These are phyloP conservation scores for Coelastrella sp. DNA, from an alignment of 139 green algal species.

Conservation along the genomic window DNA sequence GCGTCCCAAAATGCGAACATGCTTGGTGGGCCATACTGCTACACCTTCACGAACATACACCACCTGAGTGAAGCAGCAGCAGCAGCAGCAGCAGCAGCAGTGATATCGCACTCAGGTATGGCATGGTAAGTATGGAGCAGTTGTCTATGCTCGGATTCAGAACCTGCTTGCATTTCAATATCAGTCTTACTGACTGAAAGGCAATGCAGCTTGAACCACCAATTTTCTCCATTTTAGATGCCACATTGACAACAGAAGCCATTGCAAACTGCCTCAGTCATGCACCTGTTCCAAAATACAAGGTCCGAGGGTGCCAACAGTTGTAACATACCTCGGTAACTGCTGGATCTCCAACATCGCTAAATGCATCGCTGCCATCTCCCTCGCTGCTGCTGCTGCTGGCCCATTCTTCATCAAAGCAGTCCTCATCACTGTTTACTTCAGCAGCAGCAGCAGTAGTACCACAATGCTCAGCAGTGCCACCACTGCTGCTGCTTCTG, in stretches of 20 bases:
- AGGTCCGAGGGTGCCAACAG: too few relatives aligned
- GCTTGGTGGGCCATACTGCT: constrained; percentile 66
- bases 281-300: too few relatives aligned
- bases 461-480: background rate
- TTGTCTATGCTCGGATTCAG: too few relatives aligned
- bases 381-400: constrained; percentile 9
- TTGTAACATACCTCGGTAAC: constrained; percentile 60
- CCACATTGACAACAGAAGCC: background rate
- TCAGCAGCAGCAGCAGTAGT: background rate
- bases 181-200: too few relatives aligned
- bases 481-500: background rate
- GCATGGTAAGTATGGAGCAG: too few relatives aligned
- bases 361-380: constrained; percentile 60
- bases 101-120: too few relatives aligned
- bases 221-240: background rate
- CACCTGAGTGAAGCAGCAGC: constrained; percentile 59
- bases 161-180: too few relatives aligned
- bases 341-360: constrained; percentile 62
- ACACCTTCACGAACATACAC: constrained; percentile 77
- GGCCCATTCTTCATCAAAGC: background rate
- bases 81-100: too few relatives aligned
- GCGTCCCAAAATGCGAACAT: constrained; percentile 71
- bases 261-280: too few relatives aligned
- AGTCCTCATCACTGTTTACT: background rate
- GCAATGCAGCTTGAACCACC: too few relatives aligned